These are phyloP conservation scores for Hyaloscypha bicolor DNA, from an alignment of 495 filamentous ascomycete species.

Conservation along the genomic window DNA sequence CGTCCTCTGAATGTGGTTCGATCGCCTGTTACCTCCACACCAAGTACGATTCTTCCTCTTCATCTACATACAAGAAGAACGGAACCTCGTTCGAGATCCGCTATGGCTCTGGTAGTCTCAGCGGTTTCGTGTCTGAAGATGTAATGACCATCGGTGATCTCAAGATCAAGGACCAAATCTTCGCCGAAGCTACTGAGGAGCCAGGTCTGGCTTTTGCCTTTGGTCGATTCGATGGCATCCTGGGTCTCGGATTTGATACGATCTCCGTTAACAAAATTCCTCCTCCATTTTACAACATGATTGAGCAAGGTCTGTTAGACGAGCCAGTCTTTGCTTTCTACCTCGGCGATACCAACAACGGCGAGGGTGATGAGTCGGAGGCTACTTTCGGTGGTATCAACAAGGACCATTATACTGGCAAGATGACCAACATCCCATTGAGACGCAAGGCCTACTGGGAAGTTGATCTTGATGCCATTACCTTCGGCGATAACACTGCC, in stretches of 20 bases:
- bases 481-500: conserved; percentile 79
- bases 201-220: conserved; percentile 98
- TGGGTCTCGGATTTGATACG: conserved; percentile 91
- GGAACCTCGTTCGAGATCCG: conserved; percentile 90
- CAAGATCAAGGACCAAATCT: conserved; percentile 82
- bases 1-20: conserved; percentile 84
- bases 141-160: conserved; percentile 85
- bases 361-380: conserved; percentile 75
- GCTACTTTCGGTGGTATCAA: conserved; percentile 92
- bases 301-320: conserved; percentile 86
- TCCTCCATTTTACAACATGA: conserved; percentile 95
- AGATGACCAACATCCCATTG: conserved; percentile 89
- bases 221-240: conserved; percentile 95
- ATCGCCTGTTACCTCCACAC: conserved; percentile 98
- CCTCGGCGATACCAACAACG: conserved; percentile 73
- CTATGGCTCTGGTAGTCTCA: conserved; percentile 94
- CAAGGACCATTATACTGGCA: conserved; percentile 81
- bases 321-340: conserved; percentile 97
- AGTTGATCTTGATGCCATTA: conserved; percentile 91
- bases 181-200: conserved; percentile 93
- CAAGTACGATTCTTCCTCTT: conserved; percentile 92
- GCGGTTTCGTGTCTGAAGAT: conserved; percentile 92
- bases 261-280: conserved; percentile 95
- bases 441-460: conserved; percentile 99
- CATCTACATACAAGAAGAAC: conserved; percentile 92